These are phyloP conservation scores for Theileria orientalis DNA, from an alignment of 169 alveolate genomes.

Conservation along the genomic window DNA sequence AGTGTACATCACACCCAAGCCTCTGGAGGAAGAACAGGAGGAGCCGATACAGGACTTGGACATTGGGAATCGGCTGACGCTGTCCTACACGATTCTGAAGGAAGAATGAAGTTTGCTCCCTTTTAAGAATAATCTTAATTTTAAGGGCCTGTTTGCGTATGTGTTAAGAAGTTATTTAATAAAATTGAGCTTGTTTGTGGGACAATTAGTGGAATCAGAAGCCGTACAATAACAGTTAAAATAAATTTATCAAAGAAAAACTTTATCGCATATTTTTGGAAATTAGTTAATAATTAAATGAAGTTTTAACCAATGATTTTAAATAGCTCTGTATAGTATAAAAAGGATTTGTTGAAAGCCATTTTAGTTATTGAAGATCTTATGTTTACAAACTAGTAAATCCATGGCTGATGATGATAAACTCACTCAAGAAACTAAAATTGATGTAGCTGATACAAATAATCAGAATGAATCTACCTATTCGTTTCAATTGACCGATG, in stretches of 20 bases:
- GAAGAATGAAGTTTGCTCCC: constrained; percentile 26
- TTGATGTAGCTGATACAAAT: neutral
- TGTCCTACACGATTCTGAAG: constrained; percentile 32
- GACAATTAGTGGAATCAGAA: neutral
- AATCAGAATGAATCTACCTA: neutral
- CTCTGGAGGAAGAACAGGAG: neutral
- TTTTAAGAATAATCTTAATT: neutral
- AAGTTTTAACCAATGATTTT: no score
- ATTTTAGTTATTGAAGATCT: no score
- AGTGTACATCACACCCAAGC: constrained; percentile 56
- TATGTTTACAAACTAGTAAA: no score
- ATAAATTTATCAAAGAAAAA: neutral
- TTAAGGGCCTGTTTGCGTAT: no score
- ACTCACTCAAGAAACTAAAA: neutral
- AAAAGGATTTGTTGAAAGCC: no score
- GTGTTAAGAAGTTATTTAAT: neutral
- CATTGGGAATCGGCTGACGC: constrained; percentile 38
- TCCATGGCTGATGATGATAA: neutral
- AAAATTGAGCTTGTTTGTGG: neutral
- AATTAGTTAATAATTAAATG: no score
- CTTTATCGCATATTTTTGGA: no score
- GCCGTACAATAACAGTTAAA: no score
- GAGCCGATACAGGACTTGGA: constrained; percentile 42
- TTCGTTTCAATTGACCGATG: neutral
- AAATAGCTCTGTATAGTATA: no score